phyloP scores from a whole-genome alignment of 2,329 filamentous ascomycete genomes.

The Eutypa lata region DNA sequence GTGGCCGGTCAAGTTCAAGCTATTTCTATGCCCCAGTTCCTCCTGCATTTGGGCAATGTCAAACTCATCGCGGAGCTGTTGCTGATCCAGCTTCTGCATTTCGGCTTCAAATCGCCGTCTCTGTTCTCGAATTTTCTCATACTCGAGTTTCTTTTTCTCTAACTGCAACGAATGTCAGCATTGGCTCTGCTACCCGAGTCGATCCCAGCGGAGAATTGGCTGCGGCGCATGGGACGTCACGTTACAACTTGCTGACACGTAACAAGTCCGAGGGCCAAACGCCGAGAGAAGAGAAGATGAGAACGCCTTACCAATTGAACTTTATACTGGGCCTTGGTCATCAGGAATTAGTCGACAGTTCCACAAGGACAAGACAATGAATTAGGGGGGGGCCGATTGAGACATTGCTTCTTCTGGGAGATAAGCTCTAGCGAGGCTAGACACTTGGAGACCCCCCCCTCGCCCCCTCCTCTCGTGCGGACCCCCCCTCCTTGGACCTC shows the following conservation, averaged over 20 bases:
- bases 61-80: conserved; percentile 77
- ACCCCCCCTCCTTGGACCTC: conserved; percentile 1
- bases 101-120: conserved; percentile 87
- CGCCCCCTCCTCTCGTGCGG: conserved; percentile 3
- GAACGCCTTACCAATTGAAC: conserved; percentile 68
- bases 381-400: conserved; percentile 20
- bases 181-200: conserved; percentile 5
- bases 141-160: conserved; percentile 90
- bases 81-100: conserved; percentile 84
- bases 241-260: conserved; percentile 5
- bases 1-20: conserved; percentile 59
- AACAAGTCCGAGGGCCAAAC: conserved; percentile 2
- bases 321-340: conserved; percentile 30
- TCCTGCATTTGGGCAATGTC: conserved; percentile 84
- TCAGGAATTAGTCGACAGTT: conserved; percentile 25
- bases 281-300: conserved; percentile 3
- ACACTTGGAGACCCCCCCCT: conserved; percentile 6
- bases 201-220: conserved; percentile 2
- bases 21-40: conserved; percentile 60
- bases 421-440: conserved; percentile 14
- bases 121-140: conserved; percentile 86
- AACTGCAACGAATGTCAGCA: conserved; percentile 58
- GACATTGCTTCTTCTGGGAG: conserved; percentile 19
- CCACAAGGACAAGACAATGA: conserved; percentile 26
- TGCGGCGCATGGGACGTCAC: conserved; percentile 4